Evolutionary conservation across 345 rosid genomes (phyloP).

Genomic region (Passiflora organensis): DNA sequence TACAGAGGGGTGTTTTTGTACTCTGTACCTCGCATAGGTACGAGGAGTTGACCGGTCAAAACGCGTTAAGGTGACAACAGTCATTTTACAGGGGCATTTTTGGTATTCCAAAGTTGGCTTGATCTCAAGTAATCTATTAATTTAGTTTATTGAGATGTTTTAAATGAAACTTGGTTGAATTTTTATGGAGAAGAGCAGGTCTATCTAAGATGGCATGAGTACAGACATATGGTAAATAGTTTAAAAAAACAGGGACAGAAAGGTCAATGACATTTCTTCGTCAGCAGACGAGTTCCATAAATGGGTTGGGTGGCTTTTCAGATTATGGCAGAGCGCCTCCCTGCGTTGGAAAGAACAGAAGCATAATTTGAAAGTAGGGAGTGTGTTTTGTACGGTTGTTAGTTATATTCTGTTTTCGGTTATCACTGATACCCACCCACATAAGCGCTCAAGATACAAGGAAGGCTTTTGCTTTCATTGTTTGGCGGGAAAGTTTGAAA

Average conservation of each 20-base stretch:
- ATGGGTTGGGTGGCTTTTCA: no score
- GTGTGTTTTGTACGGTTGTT: no score
- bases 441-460: background rate
- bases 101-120: background rate
- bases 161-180: no score
- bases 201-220: no score
- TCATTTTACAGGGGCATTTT: constrained; percentile 4
- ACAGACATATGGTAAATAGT: background rate
- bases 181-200: no score
- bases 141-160: background rate
- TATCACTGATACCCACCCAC: no score
- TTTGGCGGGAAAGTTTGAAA: constrained; percentile 2
- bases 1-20: background rate
- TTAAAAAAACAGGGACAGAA: background rate
- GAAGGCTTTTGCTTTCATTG: background rate
- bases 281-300: background rate
- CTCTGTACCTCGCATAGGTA: background rate
- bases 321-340: no score
- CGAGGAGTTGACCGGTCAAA: background rate
- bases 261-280: background rate
- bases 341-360: background rate
- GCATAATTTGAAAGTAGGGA: background rate
- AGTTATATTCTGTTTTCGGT: background rate
- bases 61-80: constrained; percentile 6
- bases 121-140: no score